A percentile compares a stretch with the other conserved stretches of the same genome.
Evolutionary conservation across 495 filamentous ascomycete genomes (phyloP).

Genomic region (Aspergillus heteromorphus): DNA sequence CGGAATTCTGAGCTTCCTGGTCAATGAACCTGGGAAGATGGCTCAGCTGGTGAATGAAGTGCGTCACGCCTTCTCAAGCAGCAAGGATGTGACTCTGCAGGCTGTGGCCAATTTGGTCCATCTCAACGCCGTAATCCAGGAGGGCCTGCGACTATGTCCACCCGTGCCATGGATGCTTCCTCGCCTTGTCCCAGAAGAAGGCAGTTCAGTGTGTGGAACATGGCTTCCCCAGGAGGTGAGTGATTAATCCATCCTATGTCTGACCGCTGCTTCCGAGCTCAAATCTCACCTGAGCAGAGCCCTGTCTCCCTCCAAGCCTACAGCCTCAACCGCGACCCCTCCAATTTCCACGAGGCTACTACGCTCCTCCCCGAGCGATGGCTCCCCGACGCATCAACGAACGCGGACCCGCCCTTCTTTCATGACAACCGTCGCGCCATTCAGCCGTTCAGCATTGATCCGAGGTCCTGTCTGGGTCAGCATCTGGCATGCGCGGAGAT

Average conservation of each 20-base stretch:
- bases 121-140: conserved; percentile 1
- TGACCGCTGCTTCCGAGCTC: not conserved
- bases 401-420: not conserved
- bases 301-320: not conserved
- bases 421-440: not conserved
- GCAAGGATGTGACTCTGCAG: not conserved
- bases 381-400: not conserved
- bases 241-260: not conserved
- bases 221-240: not conserved
- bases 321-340: not conserved
- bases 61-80: not conserved
- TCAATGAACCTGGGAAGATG: not conserved
- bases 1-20: not conserved
- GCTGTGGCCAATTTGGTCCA: not conserved
- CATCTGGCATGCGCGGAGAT: conserved; percentile 3
- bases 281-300: not conserved
- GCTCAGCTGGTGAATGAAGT: not conserved
- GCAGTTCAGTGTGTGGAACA: not conserved
- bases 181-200: not conserved
- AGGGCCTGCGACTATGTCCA: not conserved
- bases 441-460: not conserved
- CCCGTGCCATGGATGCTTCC: not conserved
- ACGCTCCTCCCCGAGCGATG: not conserved
- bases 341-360: not conserved
- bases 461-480: conserved; percentile 2